Percentiles rank a stretch among this genome's conserved stretches.
Conservation (phyloP, 2,329 filamentous ascomycete genomes). For the Ophiocordyceps polyrhachis-furcata region DNA sequence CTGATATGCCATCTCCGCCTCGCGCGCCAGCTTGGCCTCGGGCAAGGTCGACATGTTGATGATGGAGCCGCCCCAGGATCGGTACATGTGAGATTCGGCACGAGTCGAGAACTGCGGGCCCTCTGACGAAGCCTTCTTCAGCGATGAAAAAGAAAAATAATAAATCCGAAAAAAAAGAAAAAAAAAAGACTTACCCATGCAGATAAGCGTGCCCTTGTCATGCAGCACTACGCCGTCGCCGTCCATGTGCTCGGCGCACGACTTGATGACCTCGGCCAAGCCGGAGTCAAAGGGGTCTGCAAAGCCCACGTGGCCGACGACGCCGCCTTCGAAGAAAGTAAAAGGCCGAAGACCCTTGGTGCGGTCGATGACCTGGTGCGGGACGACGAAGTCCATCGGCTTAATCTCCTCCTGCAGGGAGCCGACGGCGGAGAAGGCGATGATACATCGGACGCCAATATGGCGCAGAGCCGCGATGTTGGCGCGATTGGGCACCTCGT, state of each 20-base stretch:
- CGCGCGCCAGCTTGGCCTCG: constrained; percentile 86
- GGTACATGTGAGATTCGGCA: constrained; percentile 90
- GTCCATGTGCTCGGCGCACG: constrained; percentile 55
- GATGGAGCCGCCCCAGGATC: constrained; percentile 77
- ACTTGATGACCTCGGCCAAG: constrained; percentile 57
- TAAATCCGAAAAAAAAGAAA: too few species aligned
- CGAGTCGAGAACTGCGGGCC: constrained; percentile 97
- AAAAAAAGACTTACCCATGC: constrained; percentile 51
- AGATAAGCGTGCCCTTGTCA: constrained; percentile 67
- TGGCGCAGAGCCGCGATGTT: constrained; percentile 95
- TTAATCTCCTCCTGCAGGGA: constrained; percentile 82
- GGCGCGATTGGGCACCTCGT: constrained; percentile 85
- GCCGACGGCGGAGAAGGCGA: constrained; percentile 91
- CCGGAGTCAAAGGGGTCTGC: constrained; percentile 81
- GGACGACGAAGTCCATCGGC: constrained; percentile 90
- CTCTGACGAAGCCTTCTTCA: constrained; percentile 33
- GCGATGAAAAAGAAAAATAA: neutral
- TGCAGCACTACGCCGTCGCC: constrained; percentile 77
- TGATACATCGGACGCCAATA: constrained; percentile 75
- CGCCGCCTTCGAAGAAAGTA: constrained; percentile 85
- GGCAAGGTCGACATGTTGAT: constrained; percentile 98
- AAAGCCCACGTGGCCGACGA: constrained; percentile 89
- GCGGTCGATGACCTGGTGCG: constrained; percentile 91
- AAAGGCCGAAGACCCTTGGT: constrained; percentile 90
- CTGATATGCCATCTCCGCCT: constrained; percentile 92